Conservation (phyloP, 148 eudicot species). For the Dysphania ambrosioides region DNA sequence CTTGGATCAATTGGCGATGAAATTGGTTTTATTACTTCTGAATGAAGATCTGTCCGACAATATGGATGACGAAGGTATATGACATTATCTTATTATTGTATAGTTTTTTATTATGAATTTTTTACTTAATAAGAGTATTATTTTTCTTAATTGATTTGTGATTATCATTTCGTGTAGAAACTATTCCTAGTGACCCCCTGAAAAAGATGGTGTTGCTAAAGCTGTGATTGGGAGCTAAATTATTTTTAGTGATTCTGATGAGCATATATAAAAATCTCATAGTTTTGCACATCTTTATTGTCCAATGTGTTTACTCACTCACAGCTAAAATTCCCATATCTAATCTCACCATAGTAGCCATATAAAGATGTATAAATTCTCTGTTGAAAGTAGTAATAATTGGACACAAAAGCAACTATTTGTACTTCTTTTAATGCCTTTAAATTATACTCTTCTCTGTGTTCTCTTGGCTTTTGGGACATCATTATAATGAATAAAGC, state of each 20-base stretch:
- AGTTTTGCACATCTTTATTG: slow-evolving; percentile 5
- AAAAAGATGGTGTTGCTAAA: neutral
- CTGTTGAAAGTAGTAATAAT: neutral
- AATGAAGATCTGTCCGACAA: too few species aligned
- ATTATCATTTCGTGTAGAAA: too few species aligned
- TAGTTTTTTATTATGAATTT: too few species aligned
- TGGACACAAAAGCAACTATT: neutral
- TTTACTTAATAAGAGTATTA: too few species aligned
- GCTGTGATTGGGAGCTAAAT: neutral
- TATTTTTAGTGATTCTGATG: neutral
- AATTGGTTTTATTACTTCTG: too few species aligned
- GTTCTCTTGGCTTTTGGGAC: slow-evolving; percentile 8
- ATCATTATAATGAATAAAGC: slow-evolving; percentile 18
- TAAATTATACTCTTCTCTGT: neutral
- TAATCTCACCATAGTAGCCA: neutral
- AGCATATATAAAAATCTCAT: slow-evolving; percentile 12
- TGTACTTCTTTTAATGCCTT: neutral
- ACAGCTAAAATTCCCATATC: slow-evolving; percentile 8
- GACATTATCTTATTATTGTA: too few species aligned
- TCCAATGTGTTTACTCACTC: neutral
- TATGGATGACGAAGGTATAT: too few species aligned
- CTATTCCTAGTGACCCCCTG: too few species aligned
- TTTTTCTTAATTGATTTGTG: too few species aligned
- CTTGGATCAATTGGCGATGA: too few species aligned
- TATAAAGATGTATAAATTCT: slow-evolving; percentile 1